Base-by-base conservation (phyloP, 164 flowering plant genomes). In the Piper longum region DNA sequence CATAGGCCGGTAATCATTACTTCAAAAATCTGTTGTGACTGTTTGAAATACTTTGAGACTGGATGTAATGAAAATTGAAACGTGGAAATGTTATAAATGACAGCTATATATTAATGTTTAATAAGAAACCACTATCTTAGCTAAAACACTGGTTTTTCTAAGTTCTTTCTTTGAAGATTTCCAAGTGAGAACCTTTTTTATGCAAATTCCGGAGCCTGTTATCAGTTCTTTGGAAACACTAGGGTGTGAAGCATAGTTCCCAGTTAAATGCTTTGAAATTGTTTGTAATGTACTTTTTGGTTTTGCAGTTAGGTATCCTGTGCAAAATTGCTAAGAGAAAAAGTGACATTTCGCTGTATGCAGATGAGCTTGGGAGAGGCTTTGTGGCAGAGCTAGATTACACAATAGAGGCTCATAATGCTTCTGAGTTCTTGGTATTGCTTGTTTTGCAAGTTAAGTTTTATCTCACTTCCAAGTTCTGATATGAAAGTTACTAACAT, bases 311-410 rank as follows among this genome's bases (percentile, higher is more conserved):
- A 54, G 89, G 88, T 39, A 44, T 90, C 18, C 6, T 88, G 76
- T 88, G 80, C 78, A 85, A 80, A 80, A 68, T 90, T 62, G 85
- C 87, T 16, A 90, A 87, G 77, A 88, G 96, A 66, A 85, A 85
- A 76, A 84, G 66, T 75, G 93, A 93, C 72, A 87, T 77, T 70
- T 83, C 88, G 62, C 74, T 84, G 4, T 93, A 90, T 83, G 99
- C 93, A 63, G 99, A 93, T 78, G 99, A 93, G 74, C 91, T 93
- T 64, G 99, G 99, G 57, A 93, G 75, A 78, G 99, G 99, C 54
- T 82, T 93, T 57, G 80, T 85, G 61, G 99, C 96, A 62, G 99
- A 93, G 73, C 75, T 93, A 71, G 93, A 93, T 73, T 93, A 90
- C 73, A 84, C 70, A 61, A 70, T 84, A 68, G 99, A 93, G 82